A percentile compares a stretch with the other conserved stretches of the same genome.
phyloP scores from a whole-genome alignment of 108 stramenopile genomes.

The Chaetoceros muelleri region DNA sequence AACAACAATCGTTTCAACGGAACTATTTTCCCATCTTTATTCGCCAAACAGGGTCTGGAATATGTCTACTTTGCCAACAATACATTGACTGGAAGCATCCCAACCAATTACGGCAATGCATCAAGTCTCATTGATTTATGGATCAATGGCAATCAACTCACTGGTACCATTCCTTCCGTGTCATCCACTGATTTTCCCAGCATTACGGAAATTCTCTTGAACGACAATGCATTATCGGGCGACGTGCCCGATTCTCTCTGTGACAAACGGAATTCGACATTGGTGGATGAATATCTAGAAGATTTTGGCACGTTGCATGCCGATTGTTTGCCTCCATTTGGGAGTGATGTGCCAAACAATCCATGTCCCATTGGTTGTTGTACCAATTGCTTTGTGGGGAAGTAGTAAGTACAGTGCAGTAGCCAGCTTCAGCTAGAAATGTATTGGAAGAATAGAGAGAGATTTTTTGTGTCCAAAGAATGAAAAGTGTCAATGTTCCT shows the following conservation, averaged over 20 bases:
- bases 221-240: background rate
- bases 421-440: too few species aligned
- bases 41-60: background rate
- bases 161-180: conserved; percentile 30
- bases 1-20: background rate
- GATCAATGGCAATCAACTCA: conserved; percentile 38
- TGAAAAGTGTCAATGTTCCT: too few species aligned
- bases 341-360: background rate
- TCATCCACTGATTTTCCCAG: background rate
- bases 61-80: conserved; percentile 24
- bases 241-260: background rate
- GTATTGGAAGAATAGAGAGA: too few species aligned
- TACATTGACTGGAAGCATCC: conserved; percentile 28
- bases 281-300: background rate
- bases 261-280: background rate
- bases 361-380: background rate
- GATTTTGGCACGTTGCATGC: background rate
- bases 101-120: conserved; percentile 29
- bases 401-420: too few species aligned
- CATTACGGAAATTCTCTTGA: background rate
- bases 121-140: conserved; percentile 29
- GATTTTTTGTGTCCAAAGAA: too few species aligned
- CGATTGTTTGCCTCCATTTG: background rate
- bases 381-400: background rate
- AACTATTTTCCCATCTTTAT: background rate